Conservation (phyloP, 2,329 filamentous ascomycete genomes). For the Alternaria viburni region DNA sequence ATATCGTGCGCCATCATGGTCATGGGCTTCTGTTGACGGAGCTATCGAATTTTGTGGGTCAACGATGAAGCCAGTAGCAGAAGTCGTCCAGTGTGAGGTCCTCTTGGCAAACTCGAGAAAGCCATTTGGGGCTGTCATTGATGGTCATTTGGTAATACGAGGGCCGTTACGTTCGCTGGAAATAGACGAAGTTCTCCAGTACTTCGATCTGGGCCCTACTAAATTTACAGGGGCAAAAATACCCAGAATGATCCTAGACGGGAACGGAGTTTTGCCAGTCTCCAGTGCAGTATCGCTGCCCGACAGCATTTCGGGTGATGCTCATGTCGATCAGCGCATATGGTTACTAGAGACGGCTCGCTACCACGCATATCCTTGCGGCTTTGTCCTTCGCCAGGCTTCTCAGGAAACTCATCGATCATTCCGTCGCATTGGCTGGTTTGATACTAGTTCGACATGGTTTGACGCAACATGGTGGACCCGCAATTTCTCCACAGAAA, state of each 20-base stretch:
- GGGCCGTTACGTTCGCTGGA: background rate
- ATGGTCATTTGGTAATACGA: background rate
- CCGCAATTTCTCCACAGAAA: background rate
- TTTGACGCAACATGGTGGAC: background rate
- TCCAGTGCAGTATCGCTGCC: too few relatives aligned
- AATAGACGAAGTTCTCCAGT: background rate
- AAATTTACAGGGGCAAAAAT: background rate
- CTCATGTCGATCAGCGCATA: background rate
- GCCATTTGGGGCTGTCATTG: background rate
- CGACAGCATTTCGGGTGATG: too few relatives aligned
- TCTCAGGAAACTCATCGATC: background rate
- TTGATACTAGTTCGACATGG: background rate
- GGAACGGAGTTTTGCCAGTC: background rate
- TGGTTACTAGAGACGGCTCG: background rate
- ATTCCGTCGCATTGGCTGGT: background rate
- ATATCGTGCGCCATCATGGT: background rate
- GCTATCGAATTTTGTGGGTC: background rate
- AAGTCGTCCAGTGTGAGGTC: background rate
- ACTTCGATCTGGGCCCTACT: background rate
- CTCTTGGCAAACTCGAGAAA: background rate
- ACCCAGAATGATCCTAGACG: background rate
- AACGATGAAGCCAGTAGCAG: background rate
- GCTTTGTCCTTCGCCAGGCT: background rate
- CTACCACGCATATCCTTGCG: background rate
- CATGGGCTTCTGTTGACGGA: background rate